phyloP scores from a whole-genome alignment of 164 flowering plant genomes.

The Cinnamomum chago region DNA sequence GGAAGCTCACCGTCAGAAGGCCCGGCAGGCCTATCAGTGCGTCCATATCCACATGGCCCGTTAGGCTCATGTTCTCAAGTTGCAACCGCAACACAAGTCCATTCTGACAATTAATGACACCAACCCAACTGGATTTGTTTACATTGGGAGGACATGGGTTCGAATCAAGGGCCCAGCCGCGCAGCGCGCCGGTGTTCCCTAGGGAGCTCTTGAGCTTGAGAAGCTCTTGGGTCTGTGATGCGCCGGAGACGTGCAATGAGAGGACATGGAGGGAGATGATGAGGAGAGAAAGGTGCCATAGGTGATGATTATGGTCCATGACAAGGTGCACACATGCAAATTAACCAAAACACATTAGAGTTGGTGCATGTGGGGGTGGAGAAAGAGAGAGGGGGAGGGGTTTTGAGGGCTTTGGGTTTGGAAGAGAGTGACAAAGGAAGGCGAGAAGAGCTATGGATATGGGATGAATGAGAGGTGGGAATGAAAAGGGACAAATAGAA shows the following conservation, averaged over 20 bases:
- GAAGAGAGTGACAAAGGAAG: background rate
- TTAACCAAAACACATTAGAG: background rate
- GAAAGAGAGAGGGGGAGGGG: background rate
- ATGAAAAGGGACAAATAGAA: background rate
- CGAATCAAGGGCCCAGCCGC: background rate
- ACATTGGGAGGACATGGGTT: constrained; percentile 10
- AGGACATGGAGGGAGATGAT: background rate
- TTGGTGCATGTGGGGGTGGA: background rate
- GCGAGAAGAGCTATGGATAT: background rate
- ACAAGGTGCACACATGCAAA: background rate
- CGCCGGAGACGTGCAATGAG: background rate
- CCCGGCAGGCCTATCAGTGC: constrained; percentile 33
- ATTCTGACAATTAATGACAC: constrained; percentile 1
- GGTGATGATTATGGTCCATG: background rate
- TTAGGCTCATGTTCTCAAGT: constrained; percentile 25
- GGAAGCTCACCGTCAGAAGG: constrained; percentile 36
- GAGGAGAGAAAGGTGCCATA: background rate
- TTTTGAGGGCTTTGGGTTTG: background rate
- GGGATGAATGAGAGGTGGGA: background rate
- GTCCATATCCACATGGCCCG: constrained; percentile 21
- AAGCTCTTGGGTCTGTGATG: background rate
- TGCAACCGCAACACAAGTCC: constrained; percentile 6
- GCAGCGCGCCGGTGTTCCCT: constrained; percentile 5
- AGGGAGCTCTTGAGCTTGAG: constrained; percentile 5
- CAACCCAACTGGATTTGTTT: background rate